These are phyloP conservation scores for Tilletia setariae DNA, from an alignment of 1,284 basidiomycete species.

Conservation along the genomic window DNA sequence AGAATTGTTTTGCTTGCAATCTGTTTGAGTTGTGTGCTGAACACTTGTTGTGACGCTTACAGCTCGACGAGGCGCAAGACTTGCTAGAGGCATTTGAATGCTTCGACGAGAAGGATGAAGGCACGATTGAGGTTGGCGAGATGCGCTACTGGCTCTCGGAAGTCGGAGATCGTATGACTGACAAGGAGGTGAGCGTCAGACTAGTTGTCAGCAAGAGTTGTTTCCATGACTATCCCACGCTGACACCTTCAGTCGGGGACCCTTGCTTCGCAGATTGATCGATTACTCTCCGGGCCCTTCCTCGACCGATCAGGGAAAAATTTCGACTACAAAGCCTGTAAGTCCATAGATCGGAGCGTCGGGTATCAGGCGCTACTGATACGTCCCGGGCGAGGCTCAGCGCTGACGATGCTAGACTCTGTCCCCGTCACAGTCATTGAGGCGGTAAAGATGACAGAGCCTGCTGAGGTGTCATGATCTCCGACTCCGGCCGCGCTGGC, in stretches of 20 bases:
- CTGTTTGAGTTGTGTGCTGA: not conserved
- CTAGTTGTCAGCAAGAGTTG: not conserved
- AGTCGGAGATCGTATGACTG: conserved; percentile 46
- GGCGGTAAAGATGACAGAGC: conserved; percentile 50
- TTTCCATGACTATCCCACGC: not conserved
- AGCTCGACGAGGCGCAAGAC: conserved; percentile 42
- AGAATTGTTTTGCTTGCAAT: not conserved
- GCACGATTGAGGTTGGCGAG: conserved; percentile 40
- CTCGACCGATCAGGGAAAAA: conserved; percentile 42
- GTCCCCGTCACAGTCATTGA: conserved; percentile 33
- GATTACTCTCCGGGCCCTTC: conserved; percentile 41
- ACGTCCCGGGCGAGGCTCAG: not conserved
- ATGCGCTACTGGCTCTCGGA: conserved; percentile 45
- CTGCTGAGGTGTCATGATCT: conserved; percentile 39
- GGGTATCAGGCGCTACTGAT: not conserved
- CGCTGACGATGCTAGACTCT: not conserved
- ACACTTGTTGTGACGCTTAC: not conserved
- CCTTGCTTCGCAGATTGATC: conserved; percentile 30
- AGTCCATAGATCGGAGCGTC: no score
- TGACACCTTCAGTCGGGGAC: not conserved
- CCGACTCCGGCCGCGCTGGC: not conserved
- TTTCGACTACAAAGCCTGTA: conserved; percentile 52
- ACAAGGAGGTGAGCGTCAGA: conserved; percentile 30
- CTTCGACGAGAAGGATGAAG: conserved; percentile 51
- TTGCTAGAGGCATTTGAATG: conserved; percentile 51